Evolutionary conservation across 202 grass and related monocot species (phyloP), one percentile per base, ranked within the genome.

Genomic region (Panicum virgatum): DNA sequence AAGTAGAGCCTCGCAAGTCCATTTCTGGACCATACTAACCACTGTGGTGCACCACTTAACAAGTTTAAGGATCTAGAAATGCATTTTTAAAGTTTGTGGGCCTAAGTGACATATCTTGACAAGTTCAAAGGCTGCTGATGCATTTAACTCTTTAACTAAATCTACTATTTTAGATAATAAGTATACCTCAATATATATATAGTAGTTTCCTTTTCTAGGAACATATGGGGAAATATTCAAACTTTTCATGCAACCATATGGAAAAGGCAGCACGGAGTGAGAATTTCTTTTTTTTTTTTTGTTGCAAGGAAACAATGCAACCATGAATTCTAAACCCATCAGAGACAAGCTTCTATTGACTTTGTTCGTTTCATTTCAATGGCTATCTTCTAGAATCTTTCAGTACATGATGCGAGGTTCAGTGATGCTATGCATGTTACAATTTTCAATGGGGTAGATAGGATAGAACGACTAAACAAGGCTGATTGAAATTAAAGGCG

Each of bases 401-500:
- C 0, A 1, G 22, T 29, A 32, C n/a, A 6, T 87, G 42, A 32
- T 3, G 20, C 0, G n/a, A 11, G 50, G 29, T 3, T 3, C 18
- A 13, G 18, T 15, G 12, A 27, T 38, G 5, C 2, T 15, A 29
- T 30, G n/a, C n/a, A 29, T 42, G 30, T 16, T 37, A 16, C 37
- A 25, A 20, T 15, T 78, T 50, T 77, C 66, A 85, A 43, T 36
- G 45, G 44, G 44, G 45, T 19, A 72, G 34, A 63, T 32, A 15
- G 2, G 19, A 25, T 13, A 52, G 14, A 54, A 11, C 8, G 51
- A 54, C 51, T n/a, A 19, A 16, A 48, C 4, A 10, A 22, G 7
- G 19, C 18, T 32, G 58, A 44, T 26, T 54, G 59, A 66, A 32
- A 83, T 54, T 45, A 66, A 32, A 83, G 53, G 16, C 2, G 19